These are phyloP conservation scores for Arthrobotrys conoides DNA, from an alignment of 2,329 filamentous ascomycete species.

Conservation along the genomic window DNA sequence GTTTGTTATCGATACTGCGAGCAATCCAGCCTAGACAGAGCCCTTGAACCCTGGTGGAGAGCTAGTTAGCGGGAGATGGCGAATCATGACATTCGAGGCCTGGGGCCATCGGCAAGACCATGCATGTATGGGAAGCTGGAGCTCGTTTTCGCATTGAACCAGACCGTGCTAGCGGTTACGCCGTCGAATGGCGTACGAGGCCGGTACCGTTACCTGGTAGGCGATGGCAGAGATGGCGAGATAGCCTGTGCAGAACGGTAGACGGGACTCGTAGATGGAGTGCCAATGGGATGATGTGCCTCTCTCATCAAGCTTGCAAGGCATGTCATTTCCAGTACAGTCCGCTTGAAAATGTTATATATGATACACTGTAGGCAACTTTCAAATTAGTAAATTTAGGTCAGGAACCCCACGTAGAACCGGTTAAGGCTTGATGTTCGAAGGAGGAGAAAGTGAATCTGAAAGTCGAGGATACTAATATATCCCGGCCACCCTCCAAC, in stretches of 20 bases:
- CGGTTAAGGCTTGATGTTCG: conserved; percentile 14
- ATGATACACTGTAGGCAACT: background rate
- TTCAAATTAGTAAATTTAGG: background rate
- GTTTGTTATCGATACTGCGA: conserved; percentile 57
- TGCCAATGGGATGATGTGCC: conserved; percentile 57
- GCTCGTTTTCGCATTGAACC: conserved; percentile 54
- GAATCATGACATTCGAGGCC: conserved; percentile 47
- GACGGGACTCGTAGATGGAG: conserved; percentile 36
- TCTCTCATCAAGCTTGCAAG: conserved; percentile 38
- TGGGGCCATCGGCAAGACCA: conserved; percentile 50
- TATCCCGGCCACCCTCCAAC: conserved; percentile 50
- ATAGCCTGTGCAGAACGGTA: conserved; percentile 32
- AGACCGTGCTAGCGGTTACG: conserved; percentile 41
- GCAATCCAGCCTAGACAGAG: conserved; percentile 38
- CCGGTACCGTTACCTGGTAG: conserved; percentile 58
- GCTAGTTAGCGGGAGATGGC: conserved; percentile 57
- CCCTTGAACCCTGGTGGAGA: conserved; percentile 46
- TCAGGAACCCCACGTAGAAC: conserved; percentile 31
- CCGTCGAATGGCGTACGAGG: conserved; percentile 55
- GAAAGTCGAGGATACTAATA: conserved; percentile 33
- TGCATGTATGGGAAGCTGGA: conserved; percentile 35
- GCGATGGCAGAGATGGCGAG: conserved; percentile 50
- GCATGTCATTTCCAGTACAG: background rate
- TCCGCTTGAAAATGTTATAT: conserved; percentile 1
- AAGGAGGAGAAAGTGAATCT: conserved; percentile 14